Evolutionary conservation across 306 rosid genomes (phyloP).

Genomic region (Vigna reflexopilosa): DNA sequence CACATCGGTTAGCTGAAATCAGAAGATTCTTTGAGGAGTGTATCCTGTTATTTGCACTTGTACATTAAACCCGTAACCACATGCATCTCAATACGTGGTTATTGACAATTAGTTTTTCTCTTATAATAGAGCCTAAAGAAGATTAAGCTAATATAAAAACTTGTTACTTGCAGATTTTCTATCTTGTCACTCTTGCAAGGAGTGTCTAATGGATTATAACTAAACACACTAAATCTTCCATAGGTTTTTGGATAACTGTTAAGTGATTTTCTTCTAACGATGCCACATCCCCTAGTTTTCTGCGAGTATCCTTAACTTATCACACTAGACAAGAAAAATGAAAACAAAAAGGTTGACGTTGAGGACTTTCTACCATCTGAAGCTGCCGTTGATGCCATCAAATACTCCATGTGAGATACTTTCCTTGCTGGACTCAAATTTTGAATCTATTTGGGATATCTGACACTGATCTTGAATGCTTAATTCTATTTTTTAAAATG

Average conservation of each 20-base stretch:
- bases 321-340: conserved; percentile 90
- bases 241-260: neutral
- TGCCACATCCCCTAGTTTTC: conserved; percentile 26
- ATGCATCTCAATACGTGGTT: neutral
- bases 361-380: conserved; percentile 93
- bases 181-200: neutral
- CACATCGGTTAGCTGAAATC: conserved; percentile 96
- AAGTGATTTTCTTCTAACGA: conserved; percentile 19
- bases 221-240: neutral
- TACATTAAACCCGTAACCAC: neutral
- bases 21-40: conserved; percentile 97
- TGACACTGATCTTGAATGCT: conserved; percentile 14
- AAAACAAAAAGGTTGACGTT: conserved; percentile 93
- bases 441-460: conserved; percentile 11
- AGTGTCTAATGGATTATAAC: neutral
- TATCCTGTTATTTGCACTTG: conserved; percentile 62
- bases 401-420: conserved; percentile 83
- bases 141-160: neutral
- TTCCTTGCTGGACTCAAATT: conserved; percentile 9
- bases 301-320: conserved; percentile 55
- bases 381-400: conserved; percentile 81
- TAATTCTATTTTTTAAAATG: neutral
- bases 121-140: neutral
- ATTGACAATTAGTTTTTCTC: conserved; percentile 8
- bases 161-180: neutral